Base-by-base conservation (phyloP, 2,329 filamentous ascomycete species). In the Aspergillus hiratsukae region DNA sequence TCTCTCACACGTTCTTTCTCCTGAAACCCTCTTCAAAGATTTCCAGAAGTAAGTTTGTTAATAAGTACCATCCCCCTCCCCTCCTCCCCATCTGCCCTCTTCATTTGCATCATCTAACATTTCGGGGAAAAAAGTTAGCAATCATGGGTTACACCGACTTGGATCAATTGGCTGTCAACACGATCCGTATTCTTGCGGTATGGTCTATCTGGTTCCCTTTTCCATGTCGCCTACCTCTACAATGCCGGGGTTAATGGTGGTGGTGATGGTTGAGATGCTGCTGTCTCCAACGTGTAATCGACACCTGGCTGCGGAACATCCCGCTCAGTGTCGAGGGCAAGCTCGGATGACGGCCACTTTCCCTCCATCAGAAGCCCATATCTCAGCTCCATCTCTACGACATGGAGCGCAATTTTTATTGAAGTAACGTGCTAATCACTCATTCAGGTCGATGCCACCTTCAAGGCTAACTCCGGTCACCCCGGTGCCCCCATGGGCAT, bases 401-500 rank as follows among this genome's bases (percentile, higher is more conserved):
- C 31, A 37, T 17, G 6, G 14, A 31, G 14, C 17, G 31, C 31
- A 17, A 37, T 37, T 17, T 37, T 6, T 3, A 6, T 37, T 17
- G 31, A 7, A n/a, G 31, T 5, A 17, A 7, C n/a, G 4, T 52
- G 21, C 59, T 64, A 54, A 64, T 54, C 29, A 11, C 4, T 48
- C 19, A 28, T 67, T 59, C 75, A 99, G 94, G 90, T 91, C 82
- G 94, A 99, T 97, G 94, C 93, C 76, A 97, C 92, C 73, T 87
- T 87, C 79, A 83, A 89, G 77, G 91, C 93, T 76, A 97, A 97
- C 86, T 97, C 93, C 65, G 94, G 94, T 75, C 94, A 99, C 82
- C 94, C 94, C 72, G 94, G 94, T 84, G 94, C 94, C 77, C 94
- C 94, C 72, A 99, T 99, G 94, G 87, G 85, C 74, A 84, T 97